Base-by-base conservation (phyloP, 768 basidiomycete species). In the Lactarius psammicola region DNA sequence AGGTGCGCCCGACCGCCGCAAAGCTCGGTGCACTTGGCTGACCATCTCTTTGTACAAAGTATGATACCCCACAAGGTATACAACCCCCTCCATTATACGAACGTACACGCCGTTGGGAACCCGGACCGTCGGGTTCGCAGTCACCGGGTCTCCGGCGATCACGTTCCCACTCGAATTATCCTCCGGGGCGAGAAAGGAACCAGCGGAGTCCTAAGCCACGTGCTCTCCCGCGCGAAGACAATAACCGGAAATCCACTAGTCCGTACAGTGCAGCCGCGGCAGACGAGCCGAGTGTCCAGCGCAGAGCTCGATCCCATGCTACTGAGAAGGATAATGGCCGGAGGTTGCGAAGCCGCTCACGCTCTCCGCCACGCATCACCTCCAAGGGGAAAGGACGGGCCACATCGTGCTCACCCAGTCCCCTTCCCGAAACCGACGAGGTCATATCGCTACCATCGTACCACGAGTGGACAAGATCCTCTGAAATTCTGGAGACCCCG, bases 1-100 rank as follows among this genome's bases (percentile, higher is more conserved):
- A 97, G 85, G 94, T 91, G 70, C 68, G 64, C 18, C 46, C 20
- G 9, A 18, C 36, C 38, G 46, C 28, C 20, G 23, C 51, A 23
- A 36, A 6, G 33, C 56, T 34, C 9, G n/a, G 20, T 34, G 63
- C 28, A 51, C 49, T 59, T 18, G 4, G 30, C 46, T 66, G 54
- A 66, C 55, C 23, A 28, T 28, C 56, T 20, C 34, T 53, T 51
- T 44, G 20, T 20, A 36, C 46, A n/a, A 70, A 91, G 88, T 91
- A 91, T 71, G 87, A 90, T 70, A 71, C 72, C 2, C 81, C 86
- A 10, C 68, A 75, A 28, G 78, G 79, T 60, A 62, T 81, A 23
- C 74, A 79, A 1, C 63, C 69, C 8, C 80, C 80, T 17, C 78
- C 78, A 10, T 71, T 62, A 6, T 67, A 67, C 28, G 71, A 75